A percentile compares a stretch with the other conserved stretches of the same genome.
These are phyloP conservation scores for Heliocybe sulcata DNA, from an alignment of 1,284 basidiomycete genomes.

Conservation along the genomic window DNA sequence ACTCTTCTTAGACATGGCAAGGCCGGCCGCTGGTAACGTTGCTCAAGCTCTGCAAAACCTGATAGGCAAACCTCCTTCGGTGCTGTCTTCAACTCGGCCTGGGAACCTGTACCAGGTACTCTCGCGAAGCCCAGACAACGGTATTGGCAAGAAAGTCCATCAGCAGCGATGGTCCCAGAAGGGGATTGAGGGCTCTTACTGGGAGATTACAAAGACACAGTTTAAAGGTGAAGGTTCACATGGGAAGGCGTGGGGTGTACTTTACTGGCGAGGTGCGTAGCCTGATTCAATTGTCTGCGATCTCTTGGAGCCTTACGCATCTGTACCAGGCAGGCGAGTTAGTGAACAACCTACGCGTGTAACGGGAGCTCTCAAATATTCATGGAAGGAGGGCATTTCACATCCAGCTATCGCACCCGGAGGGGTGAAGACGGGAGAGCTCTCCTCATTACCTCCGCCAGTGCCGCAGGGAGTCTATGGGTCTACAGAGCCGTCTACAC, in stretches of 20 bases:
- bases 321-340: constrained; percentile 37
- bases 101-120: constrained; percentile 67
- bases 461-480: background rate
- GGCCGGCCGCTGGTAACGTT: constrained; percentile 7
- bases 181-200: constrained; percentile 59
- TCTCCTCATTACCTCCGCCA: background rate
- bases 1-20: background rate
- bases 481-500: background rate
- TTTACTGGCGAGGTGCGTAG: constrained; percentile 69
- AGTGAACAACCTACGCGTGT: constrained; percentile 43
- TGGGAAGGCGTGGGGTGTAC: constrained; percentile 72
- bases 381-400: constrained; percentile 48
- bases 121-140: constrained; percentile 58
- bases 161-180: constrained; percentile 70
- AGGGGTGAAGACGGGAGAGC: background rate
- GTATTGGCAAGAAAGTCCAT: constrained; percentile 58
- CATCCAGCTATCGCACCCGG: constrained; percentile 4
- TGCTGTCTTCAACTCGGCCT: constrained; percentile 43
- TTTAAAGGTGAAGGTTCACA: constrained; percentile 66
- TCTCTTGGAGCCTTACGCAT: background rate
- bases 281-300: background rate
- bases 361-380: constrained; percentile 53
- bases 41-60: constrained; percentile 43
- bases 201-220: constrained; percentile 60
- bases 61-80: constrained; percentile 47